Evolutionary conservation across 2,329 filamentous ascomycete species (phyloP).

Genomic region (Cryphonectria japonica): DNA sequence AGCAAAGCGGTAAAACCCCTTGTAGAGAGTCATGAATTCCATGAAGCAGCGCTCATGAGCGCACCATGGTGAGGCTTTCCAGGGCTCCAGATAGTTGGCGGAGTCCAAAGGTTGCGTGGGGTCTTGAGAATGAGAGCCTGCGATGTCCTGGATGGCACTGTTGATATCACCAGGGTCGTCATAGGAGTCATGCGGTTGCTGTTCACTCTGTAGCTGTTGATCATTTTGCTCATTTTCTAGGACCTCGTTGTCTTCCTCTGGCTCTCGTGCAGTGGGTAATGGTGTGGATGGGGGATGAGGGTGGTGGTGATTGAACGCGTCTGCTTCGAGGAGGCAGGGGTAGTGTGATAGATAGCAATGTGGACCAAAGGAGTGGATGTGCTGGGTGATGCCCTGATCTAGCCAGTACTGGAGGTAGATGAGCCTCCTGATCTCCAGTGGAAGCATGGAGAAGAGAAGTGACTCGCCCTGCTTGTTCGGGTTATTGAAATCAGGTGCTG

Average conservation of each 20-base stretch:
- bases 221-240: not conserved
- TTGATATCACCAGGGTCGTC: constrained; percentile 23
- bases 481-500: not conserved
- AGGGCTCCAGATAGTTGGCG: not conserved
- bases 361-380: not conserved
- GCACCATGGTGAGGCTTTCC: constrained; percentile 12
- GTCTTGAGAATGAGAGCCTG: not conserved
- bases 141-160: constrained; percentile 14
- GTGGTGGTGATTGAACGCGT: not conserved
- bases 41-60: constrained; percentile 12
- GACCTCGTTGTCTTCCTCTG: not conserved
- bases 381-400: constrained; percentile 18
- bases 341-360: constrained; percentile 8
- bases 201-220: not conserved
- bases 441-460: constrained; percentile 27
- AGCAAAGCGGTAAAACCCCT: not conserved
- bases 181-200: not conserved
- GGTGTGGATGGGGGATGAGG: not conserved
- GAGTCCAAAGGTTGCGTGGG: not conserved
- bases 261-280: not conserved
- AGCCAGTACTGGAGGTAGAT: constrained; percentile 28
- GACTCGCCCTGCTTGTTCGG: constrained; percentile 20
- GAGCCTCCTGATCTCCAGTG: constrained; percentile 24
- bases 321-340: constrained; percentile 13
- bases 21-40: not conserved